Base-by-base conservation (phyloP, 352 stramenopile species). In the Elongisporangium prolatum region DNA sequence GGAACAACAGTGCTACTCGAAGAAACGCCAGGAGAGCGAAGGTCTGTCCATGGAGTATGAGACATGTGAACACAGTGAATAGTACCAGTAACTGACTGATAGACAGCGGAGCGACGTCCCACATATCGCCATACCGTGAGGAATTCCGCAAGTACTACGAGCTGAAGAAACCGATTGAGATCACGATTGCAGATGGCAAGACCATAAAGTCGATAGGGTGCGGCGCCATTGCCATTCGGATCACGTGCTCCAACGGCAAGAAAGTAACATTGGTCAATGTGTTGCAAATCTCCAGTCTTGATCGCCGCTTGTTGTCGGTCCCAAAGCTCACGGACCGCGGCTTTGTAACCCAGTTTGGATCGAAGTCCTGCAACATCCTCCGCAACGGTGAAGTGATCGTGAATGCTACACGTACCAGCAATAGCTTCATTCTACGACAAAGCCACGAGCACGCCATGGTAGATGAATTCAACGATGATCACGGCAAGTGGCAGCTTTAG, bases 401-500 rank as follows among this genome's bases (percentile, higher is more conserved):
- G 6, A 58, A n/a, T 17, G 58, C 62, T 0, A 67, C 67, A 40
- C 68, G 59, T 47, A n/a, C 54, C 22, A 62, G 54, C 17, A 68
- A 63, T 20, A 54, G 53, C 1, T 67, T 60, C 55, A 6, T 65
- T 25, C 48, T 73, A 0, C 54, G 64, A 44, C 60, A 24, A 3
- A 18, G 69, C 17, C 4, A 64, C 9, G 57, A 67, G 2, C n/a
- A 37, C 20, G 66, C 62, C 1, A 37, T 60, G 21, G 50, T 48
- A 24, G 49, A 52, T 0, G 40, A 68, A n/a, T 58, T 67, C 60
- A 1, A 34, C 1, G 56, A 16, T 1, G 14, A 20, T 3, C 25
- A 57, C 14, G 56, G 24, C 56, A 24, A 68, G 62, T 67, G 54
- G 62, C 50, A 70, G 54, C 16, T 70, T 4, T 70, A 49, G 38